A percentile compares a stretch with the other conserved stretches of the same genome.
These are phyloP conservation scores for Boletus reticulatus DNA, from an alignment of 768 basidiomycete genomes.

Conservation along the genomic window DNA sequence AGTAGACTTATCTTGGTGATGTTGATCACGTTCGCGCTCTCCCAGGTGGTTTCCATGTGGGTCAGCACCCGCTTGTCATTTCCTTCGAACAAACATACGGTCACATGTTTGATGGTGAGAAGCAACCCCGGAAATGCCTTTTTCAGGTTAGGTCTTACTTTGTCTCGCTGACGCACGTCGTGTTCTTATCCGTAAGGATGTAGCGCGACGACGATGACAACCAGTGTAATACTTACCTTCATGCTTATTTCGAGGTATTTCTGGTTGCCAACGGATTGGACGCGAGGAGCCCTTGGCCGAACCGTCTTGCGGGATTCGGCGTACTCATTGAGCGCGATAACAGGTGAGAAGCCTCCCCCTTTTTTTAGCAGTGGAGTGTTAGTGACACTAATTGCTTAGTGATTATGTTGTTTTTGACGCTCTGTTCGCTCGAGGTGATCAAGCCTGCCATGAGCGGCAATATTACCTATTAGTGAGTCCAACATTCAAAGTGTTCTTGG, in stretches of 20 bases:
- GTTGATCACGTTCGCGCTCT: conserved; percentile 3
- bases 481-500: not conserved
- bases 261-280: conserved; percentile 8
- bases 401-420: conserved; percentile 18
- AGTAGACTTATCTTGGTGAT: conserved; percentile 6
- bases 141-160: conserved; percentile 14
- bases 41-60: conserved; percentile 17
- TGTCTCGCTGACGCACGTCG: no score
- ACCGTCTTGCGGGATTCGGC: conserved; percentile 19
- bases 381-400: conserved; percentile 3
- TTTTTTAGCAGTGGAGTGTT: not conserved
- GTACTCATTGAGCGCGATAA: conserved; percentile 4
- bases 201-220: conserved; percentile 21
- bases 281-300: not conserved
- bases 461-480: conserved; percentile 19
- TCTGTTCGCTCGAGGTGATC: conserved; percentile 12
- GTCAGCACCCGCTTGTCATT: conserved; percentile 13
- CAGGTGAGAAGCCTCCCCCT: conserved; percentile 3
- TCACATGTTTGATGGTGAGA: conserved; percentile 14
- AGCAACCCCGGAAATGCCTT: conserved; percentile 13
- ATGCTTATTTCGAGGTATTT: conserved; percentile 21
- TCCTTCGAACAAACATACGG: conserved; percentile 6
- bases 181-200: not conserved
- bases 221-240: conserved; percentile 9
- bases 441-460: conserved; percentile 16